phyloP scores from a whole-genome alignment of 495 filamentous ascomycete genomes.

The Rhypophila decipiens region DNA sequence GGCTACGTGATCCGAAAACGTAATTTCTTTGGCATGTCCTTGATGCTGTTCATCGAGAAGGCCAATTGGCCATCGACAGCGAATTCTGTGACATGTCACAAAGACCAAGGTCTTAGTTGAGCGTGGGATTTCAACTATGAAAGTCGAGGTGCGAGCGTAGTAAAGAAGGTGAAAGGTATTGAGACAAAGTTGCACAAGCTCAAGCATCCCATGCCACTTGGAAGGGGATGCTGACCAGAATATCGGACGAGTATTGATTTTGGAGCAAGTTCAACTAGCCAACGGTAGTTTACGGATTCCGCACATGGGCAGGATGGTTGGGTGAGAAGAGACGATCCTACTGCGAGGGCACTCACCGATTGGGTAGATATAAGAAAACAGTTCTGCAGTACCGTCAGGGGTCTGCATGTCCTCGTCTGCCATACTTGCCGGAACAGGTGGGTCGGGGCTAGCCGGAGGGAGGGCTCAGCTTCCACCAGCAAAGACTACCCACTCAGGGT shows the following conservation, averaged over 20 bases:
- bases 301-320: slow-evolving; percentile 44
- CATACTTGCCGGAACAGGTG: slow-evolving; percentile 15
- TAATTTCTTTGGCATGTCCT: slow-evolving; percentile 1
- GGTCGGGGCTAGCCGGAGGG: not conserved
- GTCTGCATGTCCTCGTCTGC: slow-evolving; percentile 33
- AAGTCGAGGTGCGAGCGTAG: not conserved
- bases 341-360: slow-evolving; percentile 38
- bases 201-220: slow-evolving; percentile 12
- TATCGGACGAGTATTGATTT: slow-evolving; percentile 1
- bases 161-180: not conserved
- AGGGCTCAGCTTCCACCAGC: too few species aligned
- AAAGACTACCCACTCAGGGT: too few species aligned
- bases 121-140: slow-evolving; percentile 9
- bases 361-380: slow-evolving; percentile 41
- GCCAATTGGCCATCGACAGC: not conserved
- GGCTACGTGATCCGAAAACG: slow-evolving; percentile 4
- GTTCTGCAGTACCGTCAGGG: slow-evolving; percentile 34
- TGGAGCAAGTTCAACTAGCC: slow-evolving; percentile 18
- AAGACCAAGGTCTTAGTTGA: slow-evolving; percentile 3
- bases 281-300: slow-evolving; percentile 29
- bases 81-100: slow-evolving; percentile 16
- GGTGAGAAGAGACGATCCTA: slow-evolving; percentile 23
- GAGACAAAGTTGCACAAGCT: not conserved
- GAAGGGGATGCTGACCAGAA: slow-evolving; percentile 10
- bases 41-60: not conserved